Evolutionary conservation across 768 basidiomycete species (phyloP).

Genomic region (Tylopilus sp.): DNA sequence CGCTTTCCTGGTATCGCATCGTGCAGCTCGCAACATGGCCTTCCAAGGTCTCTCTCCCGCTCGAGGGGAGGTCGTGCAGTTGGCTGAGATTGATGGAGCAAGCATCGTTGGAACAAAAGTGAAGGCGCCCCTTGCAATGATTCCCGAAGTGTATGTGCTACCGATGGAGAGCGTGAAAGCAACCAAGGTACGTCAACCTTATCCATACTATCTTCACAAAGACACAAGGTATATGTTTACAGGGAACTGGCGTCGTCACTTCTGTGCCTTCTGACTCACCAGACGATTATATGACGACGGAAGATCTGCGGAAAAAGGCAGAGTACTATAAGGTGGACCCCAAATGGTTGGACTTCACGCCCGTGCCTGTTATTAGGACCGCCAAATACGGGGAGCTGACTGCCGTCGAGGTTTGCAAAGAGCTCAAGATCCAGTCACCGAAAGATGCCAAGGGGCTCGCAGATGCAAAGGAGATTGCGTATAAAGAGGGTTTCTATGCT

Average conservation of each 20-base stretch:
- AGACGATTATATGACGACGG: conserved; percentile 88
- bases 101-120: conserved; percentile 86
- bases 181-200: conserved; percentile 62
- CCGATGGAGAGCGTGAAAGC: conserved; percentile 98
- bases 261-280: conserved; percentile 98
- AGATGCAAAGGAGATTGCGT: conserved; percentile 96
- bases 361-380: conserved; percentile 83
- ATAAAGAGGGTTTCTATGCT: conserved; percentile 97
- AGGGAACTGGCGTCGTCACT: conserved; percentile 98
- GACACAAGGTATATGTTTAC: conserved; percentile 2
- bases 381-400: conserved; percentile 91
- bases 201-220: not conserved
- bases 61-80: conserved; percentile 67
- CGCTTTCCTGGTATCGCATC: conserved; percentile 84
- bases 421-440: conserved; percentile 92
- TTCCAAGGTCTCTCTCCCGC: conserved; percentile 83
- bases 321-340: conserved; percentile 95
- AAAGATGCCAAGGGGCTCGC: conserved; percentile 91
- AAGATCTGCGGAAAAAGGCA: conserved; percentile 92
- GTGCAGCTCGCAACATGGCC: conserved; percentile 96
- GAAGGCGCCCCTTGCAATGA: conserved; percentile 78
- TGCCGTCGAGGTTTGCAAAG: conserved; percentile 77
- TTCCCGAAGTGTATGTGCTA: conserved; percentile 87
- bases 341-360: conserved; percentile 80
- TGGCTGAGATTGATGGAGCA: conserved; percentile 75